Conservation (phyloP, 2,329 filamentous ascomycete species). For the Colletotrichum shisoi region DNA sequence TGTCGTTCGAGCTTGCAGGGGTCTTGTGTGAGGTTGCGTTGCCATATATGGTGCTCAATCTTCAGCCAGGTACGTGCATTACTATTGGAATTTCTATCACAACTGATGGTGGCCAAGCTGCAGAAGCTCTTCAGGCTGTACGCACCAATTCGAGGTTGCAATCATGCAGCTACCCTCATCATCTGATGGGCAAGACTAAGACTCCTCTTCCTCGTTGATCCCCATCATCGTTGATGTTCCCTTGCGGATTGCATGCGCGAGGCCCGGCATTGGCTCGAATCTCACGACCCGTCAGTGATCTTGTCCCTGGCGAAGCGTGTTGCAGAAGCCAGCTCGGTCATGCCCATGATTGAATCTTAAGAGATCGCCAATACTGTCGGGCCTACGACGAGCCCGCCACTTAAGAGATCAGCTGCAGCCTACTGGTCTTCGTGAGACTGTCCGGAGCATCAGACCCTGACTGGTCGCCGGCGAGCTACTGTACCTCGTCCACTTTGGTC, state of each 20-base stretch:
- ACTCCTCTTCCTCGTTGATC: slow-evolving; percentile 2
- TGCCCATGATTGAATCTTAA: slow-evolving; percentile 19
- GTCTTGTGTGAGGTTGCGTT: slow-evolving; percentile 14
- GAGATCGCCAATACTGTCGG: slow-evolving; percentile 32
- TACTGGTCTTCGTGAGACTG: slow-evolving; percentile 15
- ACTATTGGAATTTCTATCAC: slow-evolving; percentile 27
- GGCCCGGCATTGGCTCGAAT: slow-evolving; percentile 26
- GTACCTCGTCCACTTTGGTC: slow-evolving; percentile 34
- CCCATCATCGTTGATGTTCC: slow-evolving; percentile 1
- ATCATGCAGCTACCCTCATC: slow-evolving; percentile 31
- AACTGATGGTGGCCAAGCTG: slow-evolving; percentile 30
- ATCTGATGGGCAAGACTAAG: slow-evolving; percentile 29
- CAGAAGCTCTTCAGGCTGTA: slow-evolving; percentile 24
- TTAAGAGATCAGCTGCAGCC: slow-evolving; percentile 32
- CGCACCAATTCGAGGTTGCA: slow-evolving; percentile 31
- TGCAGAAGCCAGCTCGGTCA: slow-evolving; percentile 27
- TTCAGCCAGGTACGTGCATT: slow-evolving; percentile 36
- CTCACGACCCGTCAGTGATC: slow-evolving; percentile 31
- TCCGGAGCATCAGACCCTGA: slow-evolving; percentile 14
- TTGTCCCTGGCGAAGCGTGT: slow-evolving; percentile 27
- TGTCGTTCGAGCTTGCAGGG: slow-evolving; percentile 17
- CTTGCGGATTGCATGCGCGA: slow-evolving; percentile 19
- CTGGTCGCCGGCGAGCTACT: slow-evolving; percentile 21
- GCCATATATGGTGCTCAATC: slow-evolving; percentile 30
- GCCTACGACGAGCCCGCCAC: slow-evolving; percentile 23